These are phyloP conservation scores for Tephrocybe sp. DNA, from an alignment of 768 basidiomycete species.

Conservation along the genomic window DNA sequence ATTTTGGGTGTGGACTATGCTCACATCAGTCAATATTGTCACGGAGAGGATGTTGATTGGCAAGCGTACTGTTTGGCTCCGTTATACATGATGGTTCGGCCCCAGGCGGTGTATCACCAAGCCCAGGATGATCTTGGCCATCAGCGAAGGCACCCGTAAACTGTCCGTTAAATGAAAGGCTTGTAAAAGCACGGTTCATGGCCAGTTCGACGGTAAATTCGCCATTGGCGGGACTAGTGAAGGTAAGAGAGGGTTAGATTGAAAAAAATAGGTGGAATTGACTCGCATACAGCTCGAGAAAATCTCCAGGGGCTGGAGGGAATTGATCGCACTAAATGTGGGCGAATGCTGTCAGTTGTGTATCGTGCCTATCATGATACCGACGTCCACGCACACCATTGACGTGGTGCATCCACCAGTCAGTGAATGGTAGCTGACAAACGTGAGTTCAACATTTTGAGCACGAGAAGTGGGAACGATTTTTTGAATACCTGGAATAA, in stretches of 20 bases:
- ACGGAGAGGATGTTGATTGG: background rate
- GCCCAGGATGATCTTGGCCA: slow-evolving; percentile 37
- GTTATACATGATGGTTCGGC: slow-evolving; percentile 41
- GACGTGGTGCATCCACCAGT: slow-evolving; percentile 32
- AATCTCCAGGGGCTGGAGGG: slow-evolving; percentile 40
- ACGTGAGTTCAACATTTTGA: background rate
- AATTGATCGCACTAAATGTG: slow-evolving; percentile 37
- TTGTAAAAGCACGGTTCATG: slow-evolving; percentile 47
- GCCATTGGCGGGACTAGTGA: slow-evolving; percentile 48
- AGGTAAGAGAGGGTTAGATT: too few relatives aligned
- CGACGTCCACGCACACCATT: slow-evolving; percentile 27
- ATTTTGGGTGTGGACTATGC: slow-evolving; percentile 51
- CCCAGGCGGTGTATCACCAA: slow-evolving; percentile 17
- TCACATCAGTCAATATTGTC: background rate
- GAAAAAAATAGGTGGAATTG: background rate
- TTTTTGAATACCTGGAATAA: slow-evolving; percentile 38
- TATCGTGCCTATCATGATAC: background rate
- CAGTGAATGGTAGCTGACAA: slow-evolving; percentile 17
- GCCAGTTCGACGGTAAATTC: slow-evolving; percentile 48
- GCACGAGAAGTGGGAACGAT: background rate
- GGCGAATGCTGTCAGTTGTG: background rate
- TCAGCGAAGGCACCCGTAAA: slow-evolving; percentile 41
- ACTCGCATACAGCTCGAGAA: slow-evolving; percentile 37
- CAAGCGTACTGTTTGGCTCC: slow-evolving; percentile 42
- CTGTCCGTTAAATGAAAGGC: slow-evolving; percentile 37